Percentiles rank a stretch among this genome's conserved stretches.
Conservation (phyloP, 2,329 filamentous ascomycete genomes). For the Pyrenophora seminiperda region DNA sequence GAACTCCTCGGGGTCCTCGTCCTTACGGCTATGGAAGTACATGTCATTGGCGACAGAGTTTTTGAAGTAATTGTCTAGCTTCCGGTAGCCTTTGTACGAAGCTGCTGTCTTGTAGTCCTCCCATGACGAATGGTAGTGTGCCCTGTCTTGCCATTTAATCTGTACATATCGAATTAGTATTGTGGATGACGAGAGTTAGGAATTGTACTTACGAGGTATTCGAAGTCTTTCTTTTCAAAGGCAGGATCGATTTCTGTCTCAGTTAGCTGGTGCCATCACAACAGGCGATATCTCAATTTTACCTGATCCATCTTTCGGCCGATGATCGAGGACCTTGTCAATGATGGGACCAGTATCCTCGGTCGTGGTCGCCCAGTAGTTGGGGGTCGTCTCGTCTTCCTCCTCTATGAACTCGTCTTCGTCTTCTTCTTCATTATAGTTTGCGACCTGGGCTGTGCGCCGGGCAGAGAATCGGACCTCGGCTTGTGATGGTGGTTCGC, state of each 20-base stretch:
- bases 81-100: slow-evolving; percentile 81
- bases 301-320: slow-evolving; percentile 68
- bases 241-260: slow-evolving; percentile 42
- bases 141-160: slow-evolving; percentile 97
- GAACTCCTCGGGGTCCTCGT: slow-evolving; percentile 78
- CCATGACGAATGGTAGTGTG: slow-evolving; percentile 96
- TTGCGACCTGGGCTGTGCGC: slow-evolving; percentile 75
- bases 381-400: slow-evolving; percentile 68
- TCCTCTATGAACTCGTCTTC: slow-evolving; percentile 61
- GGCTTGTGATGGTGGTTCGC: slow-evolving; percentile 66
- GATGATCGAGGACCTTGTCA: slow-evolving; percentile 88
- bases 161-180: slow-evolving; percentile 46
- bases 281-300: slow-evolving; percentile 14
- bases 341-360: slow-evolving; percentile 85
- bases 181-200: slow-evolving; percentile 22
- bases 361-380: slow-evolving; percentile 70
- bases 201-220: slow-evolving; percentile 64
- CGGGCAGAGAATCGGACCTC: slow-evolving; percentile 93
- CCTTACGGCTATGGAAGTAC: slow-evolving; percentile 59
- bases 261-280: slow-evolving; percentile 23
- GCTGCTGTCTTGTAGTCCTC: slow-evolving; percentile 77
- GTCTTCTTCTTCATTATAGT: slow-evolving; percentile 70
- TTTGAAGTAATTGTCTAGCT: slow-evolving; percentile 92
- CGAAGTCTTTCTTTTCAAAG: slow-evolving; percentile 73
- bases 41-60: slow-evolving; percentile 82